A percentile compares a stretch with the other conserved stretches of the same genome.
Evolutionary conservation across 2,329 filamentous ascomycete genomes (phyloP).

Genomic region (Ploettnerulaceae sp.): DNA sequence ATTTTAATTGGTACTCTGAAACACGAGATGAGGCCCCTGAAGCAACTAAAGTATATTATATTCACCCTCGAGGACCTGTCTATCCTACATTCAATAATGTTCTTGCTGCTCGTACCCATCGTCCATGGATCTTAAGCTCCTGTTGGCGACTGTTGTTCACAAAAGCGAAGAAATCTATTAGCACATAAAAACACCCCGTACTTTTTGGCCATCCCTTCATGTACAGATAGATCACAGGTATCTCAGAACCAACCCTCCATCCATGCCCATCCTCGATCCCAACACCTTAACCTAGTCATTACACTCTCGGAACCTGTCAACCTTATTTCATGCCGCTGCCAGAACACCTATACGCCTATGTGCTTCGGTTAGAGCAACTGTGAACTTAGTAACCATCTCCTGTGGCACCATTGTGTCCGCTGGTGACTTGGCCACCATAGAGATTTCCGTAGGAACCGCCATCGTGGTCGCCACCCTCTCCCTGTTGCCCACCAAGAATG

Average conservation of each 20-base stretch:
- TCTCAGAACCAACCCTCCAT: slow-evolving; percentile 16
- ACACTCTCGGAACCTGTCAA: slow-evolving; percentile 27
- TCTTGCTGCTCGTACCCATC: slow-evolving; percentile 21
- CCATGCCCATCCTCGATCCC: slow-evolving; percentile 20
- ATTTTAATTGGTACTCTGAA: not conserved
- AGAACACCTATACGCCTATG: slow-evolving; percentile 22
- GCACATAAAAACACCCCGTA: slow-evolving; percentile 23
- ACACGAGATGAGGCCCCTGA: too few species aligned
- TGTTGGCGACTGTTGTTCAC: slow-evolving; percentile 22
- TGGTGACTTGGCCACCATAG: slow-evolving; percentile 45
- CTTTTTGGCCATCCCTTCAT: slow-evolving; percentile 31
- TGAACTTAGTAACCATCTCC: slow-evolving; percentile 28
- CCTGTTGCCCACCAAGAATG: slow-evolving; percentile 32
- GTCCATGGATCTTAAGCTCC: slow-evolving; percentile 19
- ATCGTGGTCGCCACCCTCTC: slow-evolving; percentile 34
- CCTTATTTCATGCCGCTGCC: slow-evolving; percentile 9
- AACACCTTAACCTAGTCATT: slow-evolving; percentile 29
- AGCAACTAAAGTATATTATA: slow-evolving; percentile 26
- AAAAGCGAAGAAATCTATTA: slow-evolving; percentile 32
- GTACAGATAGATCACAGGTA: slow-evolving; percentile 26
- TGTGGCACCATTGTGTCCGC: slow-evolving; percentile 52
- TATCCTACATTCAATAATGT: slow-evolving; percentile 30
- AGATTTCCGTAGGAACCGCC: slow-evolving; percentile 36
- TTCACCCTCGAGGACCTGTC: slow-evolving; percentile 28
- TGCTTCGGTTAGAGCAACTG: slow-evolving; percentile 11